Base-by-base conservation (phyloP, 2,329 filamentous ascomycete species). In the Cytospora paraplurivora region DNA sequence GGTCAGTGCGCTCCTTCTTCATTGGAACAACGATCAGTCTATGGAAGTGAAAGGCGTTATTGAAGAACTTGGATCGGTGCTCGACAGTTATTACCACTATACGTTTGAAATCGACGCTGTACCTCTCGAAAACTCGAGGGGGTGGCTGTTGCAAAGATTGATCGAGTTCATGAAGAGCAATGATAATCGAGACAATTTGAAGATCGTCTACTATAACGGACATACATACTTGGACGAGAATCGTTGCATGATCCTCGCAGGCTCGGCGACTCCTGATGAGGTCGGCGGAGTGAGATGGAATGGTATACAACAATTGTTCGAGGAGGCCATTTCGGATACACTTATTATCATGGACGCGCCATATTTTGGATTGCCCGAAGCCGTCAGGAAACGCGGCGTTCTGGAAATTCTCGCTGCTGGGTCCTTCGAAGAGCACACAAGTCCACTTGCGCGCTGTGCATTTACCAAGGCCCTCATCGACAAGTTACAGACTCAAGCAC, bases 261-360 rank as follows among this genome's bases (percentile, higher is more conserved):
- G 32, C 27, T 34, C 32, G 21, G 11, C 17, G 27, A 3, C 33
- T 17, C 50, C 21, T 33, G 75, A 79, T 34, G 77, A 77, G 59
- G 76, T 78, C 5, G 78, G 78, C 27, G 78, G 76, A 7, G 82
- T 86, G 55, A 75, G 82, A 55, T 87, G 84, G 84, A 82, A 77
- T 64, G 79, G 79, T 21, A 81, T 87, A 44, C 83, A 86, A 69
- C 80, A 82, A 65, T 80, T 81, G 17, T 74, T 87, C 8, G 84
- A 87, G 70, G 81, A 85, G 64, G 81, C 83, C 1, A 76, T 76
- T 35, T 79, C 83, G 3, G 84, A 87, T 69, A 83, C 81, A 5
- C 75, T 87, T 21, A 78, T 87, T 62, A 75, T 87, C 38, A 84
- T 87, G 82, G 84, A 87, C 71, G 79, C 83, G 7, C 81, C 82